phyloP scores from a whole-genome alignment of 2,329 filamentous ascomycete genomes.

The Pseudofabraea citricarpa region DNA sequence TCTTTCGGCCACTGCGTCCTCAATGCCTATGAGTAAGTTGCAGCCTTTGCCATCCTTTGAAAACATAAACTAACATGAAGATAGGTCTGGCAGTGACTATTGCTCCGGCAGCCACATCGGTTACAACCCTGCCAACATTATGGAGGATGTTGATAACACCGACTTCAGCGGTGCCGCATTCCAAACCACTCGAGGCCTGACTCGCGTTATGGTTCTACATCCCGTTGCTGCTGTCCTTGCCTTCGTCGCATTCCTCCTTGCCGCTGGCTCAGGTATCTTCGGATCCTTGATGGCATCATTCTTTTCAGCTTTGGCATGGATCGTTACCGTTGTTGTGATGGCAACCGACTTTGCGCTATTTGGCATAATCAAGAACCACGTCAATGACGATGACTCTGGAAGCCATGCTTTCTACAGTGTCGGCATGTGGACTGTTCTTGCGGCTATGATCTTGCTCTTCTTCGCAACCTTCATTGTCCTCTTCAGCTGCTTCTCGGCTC shows the following conservation, averaged over 20 bases:
- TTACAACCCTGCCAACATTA: conserved; percentile 47
- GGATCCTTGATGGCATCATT: conserved; percentile 48
- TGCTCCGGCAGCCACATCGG: conserved; percentile 48
- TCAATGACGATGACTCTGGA: conserved; percentile 40
- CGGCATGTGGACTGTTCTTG: conserved; percentile 56
- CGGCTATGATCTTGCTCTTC: conserved; percentile 48
- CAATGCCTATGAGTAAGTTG: conserved; percentile 25
- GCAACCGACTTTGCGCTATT: conserved; percentile 55
- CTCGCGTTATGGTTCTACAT: conserved; percentile 57
- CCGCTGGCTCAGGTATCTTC: conserved; percentile 43
- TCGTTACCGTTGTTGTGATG: conserved; percentile 43
- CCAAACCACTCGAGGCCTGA: conserved; percentile 44
- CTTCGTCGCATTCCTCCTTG: conserved; percentile 55
- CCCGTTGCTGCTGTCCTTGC: conserved; percentile 52
- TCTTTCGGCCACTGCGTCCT: conserved; percentile 55
- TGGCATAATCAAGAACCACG: conserved; percentile 44
- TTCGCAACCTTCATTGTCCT: conserved; percentile 53
- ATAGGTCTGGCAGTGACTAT: conserved; percentile 32
- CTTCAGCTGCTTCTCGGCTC: conserved; percentile 53
- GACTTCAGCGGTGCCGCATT: conserved; percentile 37
- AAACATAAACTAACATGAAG: conserved; percentile 1
- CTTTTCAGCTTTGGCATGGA: conserved; percentile 43
- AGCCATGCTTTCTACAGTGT: conserved; percentile 44
- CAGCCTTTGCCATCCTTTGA: not conserved
- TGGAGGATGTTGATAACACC: conserved; percentile 32